A percentile compares a stretch with the other conserved stretches of the same genome.
Evolutionary conservation across 805 yeast species (phyloP).

Genomic region (Ogataea ramenticola): DNA sequence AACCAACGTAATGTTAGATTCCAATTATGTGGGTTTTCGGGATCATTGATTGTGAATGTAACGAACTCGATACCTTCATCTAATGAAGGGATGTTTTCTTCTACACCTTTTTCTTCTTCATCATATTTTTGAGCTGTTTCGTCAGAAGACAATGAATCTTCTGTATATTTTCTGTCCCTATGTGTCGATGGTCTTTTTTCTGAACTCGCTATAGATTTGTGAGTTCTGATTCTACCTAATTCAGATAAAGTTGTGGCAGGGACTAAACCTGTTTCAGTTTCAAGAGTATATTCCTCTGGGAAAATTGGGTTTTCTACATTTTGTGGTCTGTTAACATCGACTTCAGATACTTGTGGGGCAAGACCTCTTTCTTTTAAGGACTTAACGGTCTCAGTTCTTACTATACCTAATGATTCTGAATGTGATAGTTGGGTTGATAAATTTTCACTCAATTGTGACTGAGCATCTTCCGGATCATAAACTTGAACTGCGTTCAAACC

Average conservation of each 20-base stretch:
- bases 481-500: slow-evolving; percentile 26
- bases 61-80: slow-evolving; percentile 78
- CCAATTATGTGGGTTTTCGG: slow-evolving; percentile 92
- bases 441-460: slow-evolving; percentile 32
- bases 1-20: slow-evolving; percentile 43
- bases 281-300: slow-evolving; percentile 89
- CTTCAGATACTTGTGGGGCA: slow-evolving; percentile 42
- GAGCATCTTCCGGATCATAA: slow-evolving; percentile 41
- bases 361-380: slow-evolving; percentile 61
- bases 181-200: slow-evolving; percentile 9
- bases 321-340: slow-evolving; percentile 51
- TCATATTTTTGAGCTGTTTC: slow-evolving; percentile 20
- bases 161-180: slow-evolving; percentile 11
- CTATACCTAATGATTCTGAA: slow-evolving; percentile 31
- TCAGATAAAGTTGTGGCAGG: slow-evolving; percentile 66
- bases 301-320: slow-evolving; percentile 59
- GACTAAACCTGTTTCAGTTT: slow-evolving; percentile 83
- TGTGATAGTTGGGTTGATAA: slow-evolving; percentile 22
- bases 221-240: slow-evolving; percentile 45
- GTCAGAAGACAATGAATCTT: slow-evolving; percentile 23
- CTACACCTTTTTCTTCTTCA: slow-evolving; percentile 17
- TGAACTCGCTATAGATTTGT: slow-evolving; percentile 11
- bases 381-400: slow-evolving; percentile 66
- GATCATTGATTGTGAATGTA: slow-evolving; percentile 72
- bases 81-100: slow-evolving; percentile 21